Percentiles rank a stretch among this genome's conserved stretches.
Conservation (phyloP, 2,329 filamentous ascomycete genomes). For the Colletotrichum sublineola region DNA sequence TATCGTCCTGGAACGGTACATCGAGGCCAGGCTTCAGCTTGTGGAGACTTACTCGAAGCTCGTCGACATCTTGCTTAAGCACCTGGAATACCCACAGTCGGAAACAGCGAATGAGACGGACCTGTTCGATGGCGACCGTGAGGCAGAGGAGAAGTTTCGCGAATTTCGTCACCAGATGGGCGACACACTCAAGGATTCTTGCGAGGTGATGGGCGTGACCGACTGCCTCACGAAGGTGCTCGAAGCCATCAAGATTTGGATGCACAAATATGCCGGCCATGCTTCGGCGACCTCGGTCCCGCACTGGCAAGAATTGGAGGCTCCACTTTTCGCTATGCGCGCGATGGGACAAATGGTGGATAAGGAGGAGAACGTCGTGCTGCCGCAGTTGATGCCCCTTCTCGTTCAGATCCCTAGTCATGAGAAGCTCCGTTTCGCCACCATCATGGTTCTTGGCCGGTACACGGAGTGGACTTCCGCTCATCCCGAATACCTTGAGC, state of each 20-base stretch:
- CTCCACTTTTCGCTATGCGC: slow-evolving; percentile 93
- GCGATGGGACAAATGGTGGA: slow-evolving; percentile 98
- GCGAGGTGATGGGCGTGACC: slow-evolving; percentile 93
- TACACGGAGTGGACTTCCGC: slow-evolving; percentile 99
- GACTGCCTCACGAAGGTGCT: slow-evolving; percentile 93
- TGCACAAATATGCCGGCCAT: slow-evolving; percentile 82
- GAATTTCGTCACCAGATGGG: slow-evolving; percentile 98
- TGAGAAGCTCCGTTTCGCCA: slow-evolving; percentile 97
- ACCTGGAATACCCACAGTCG: slow-evolving; percentile 86
- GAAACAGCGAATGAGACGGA: slow-evolving; percentile 82
- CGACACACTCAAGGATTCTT: slow-evolving; percentile 96
- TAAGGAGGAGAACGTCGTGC: slow-evolving; percentile 85
- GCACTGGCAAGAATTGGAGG: slow-evolving; percentile 96
- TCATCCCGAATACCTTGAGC: slow-evolving; percentile 91
- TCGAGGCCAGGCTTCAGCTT: slow-evolving; percentile 81
- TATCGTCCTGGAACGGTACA: slow-evolving; percentile 90
- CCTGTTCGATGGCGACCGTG: slow-evolving; percentile 94
- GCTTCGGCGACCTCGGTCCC: slow-evolving; percentile 82
- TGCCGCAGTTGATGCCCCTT: slow-evolving; percentile 92
- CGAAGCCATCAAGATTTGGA: slow-evolving; percentile 88
- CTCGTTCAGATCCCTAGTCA: slow-evolving; percentile 95
- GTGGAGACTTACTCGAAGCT: slow-evolving; percentile 88
- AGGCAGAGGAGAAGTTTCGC: slow-evolving; percentile 96
- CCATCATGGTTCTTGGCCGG: slow-evolving; percentile 95
- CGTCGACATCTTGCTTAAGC: slow-evolving; percentile 92